Conservation (phyloP, 2,329 filamentous ascomycete genomes). For the Beauveria asiatica region DNA sequence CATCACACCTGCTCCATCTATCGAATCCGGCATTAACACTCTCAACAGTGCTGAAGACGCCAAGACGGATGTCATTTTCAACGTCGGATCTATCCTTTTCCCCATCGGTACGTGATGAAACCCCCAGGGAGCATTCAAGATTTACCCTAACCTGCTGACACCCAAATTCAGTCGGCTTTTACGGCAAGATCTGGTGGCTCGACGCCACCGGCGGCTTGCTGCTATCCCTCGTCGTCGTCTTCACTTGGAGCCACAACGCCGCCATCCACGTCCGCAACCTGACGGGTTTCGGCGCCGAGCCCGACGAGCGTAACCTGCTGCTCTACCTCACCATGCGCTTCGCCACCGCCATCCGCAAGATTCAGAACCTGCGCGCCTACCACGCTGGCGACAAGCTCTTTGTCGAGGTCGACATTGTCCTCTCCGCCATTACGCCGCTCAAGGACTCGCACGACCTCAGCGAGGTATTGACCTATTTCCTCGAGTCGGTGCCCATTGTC, state of each 20-base stretch:
- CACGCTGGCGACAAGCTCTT: conserved; percentile 80
- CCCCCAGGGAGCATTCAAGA: neutral
- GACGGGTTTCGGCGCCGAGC: conserved; percentile 67
- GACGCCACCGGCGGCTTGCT: conserved; percentile 71
- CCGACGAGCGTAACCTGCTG: conserved; percentile 75
- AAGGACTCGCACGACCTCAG: conserved; percentile 74
- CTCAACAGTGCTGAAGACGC: conserved; percentile 38
- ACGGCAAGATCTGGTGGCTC: conserved; percentile 72
- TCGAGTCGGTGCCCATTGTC: conserved; percentile 75
- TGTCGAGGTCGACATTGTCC: conserved; percentile 72
- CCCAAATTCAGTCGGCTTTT: conserved; percentile 54
- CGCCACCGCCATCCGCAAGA: conserved; percentile 76
- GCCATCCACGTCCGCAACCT: conserved; percentile 72
- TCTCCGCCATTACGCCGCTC: conserved; percentile 66
- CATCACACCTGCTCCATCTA: conserved; percentile 1
- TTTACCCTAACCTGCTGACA: neutral
- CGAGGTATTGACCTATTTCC: conserved; percentile 72
- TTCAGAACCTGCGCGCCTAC: conserved; percentile 78
- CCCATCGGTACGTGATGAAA: conserved; percentile 49
- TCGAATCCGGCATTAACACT: conserved; percentile 11
- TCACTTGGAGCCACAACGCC: conserved; percentile 69
- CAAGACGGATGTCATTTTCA: conserved; percentile 78
- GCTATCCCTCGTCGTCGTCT: conserved; percentile 70
- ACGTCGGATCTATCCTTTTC: conserved; percentile 80
- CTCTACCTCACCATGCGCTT: conserved; percentile 92